A percentile compares a stretch with the other conserved stretches of the same genome.
Evolutionary conservation across 192 early-diverging fungal species (phyloP).

Genomic region (Allomyces macrogynus): DNA sequence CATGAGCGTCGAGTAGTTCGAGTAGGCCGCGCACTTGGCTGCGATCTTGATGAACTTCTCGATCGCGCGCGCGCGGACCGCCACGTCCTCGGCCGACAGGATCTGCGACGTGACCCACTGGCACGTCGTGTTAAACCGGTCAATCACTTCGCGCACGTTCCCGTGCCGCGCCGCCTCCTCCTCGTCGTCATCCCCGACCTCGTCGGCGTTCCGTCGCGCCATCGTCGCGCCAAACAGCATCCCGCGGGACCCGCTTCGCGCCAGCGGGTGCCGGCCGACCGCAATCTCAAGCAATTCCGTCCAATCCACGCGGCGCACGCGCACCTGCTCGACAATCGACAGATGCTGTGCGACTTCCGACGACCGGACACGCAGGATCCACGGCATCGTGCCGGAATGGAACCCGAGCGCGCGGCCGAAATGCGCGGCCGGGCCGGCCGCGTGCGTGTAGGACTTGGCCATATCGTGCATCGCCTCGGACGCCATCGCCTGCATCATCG

Average conservation of each 20-base stretch:
- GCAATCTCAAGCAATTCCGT: not conserved
- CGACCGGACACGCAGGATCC: not conserved
- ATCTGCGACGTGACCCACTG: constrained; percentile 42
- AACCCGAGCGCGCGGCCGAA: not conserved
- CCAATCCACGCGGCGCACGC: not conserved
- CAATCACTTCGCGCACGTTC: constrained; percentile 4
- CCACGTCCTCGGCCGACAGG: constrained; percentile 15
- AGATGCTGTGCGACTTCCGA: not conserved
- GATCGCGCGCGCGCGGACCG: constrained; percentile 25
- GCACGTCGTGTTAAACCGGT: constrained; percentile 19
- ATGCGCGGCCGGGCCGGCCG: too few species aligned
- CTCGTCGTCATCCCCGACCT: not conserved
- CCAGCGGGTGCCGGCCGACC: not conserved
- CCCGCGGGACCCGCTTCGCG: too few species aligned
- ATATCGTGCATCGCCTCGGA: too few species aligned
- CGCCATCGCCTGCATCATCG: too few species aligned
- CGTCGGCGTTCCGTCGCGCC: not conserved
- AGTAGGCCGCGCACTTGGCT: constrained; percentile 32
- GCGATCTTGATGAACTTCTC: constrained; percentile 44
- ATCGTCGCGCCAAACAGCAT: too few species aligned
- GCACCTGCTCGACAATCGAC: not conserved
- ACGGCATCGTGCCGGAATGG: not conserved
- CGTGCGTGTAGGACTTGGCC: too few species aligned
- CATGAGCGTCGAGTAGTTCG: constrained; percentile 39
- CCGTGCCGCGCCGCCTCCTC: constrained; percentile 8